phyloP scores from a whole-genome alignment of 1,139 yeast species.

The Candida sanyaensis region DNA sequence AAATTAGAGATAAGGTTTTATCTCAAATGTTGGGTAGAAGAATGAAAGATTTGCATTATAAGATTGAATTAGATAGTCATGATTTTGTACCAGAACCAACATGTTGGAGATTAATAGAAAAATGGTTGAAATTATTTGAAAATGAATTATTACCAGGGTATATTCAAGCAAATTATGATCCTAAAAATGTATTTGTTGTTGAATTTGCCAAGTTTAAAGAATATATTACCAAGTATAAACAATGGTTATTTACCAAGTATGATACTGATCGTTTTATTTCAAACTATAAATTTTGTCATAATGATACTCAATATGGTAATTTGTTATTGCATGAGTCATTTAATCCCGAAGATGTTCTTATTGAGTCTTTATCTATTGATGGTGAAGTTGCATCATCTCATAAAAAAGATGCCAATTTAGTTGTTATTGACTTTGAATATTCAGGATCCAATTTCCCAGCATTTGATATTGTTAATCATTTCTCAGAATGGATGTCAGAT shows the following conservation, averaged over 20 bases:
- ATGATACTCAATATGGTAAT: constrained; percentile 96
- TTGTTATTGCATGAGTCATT: constrained; percentile 54
- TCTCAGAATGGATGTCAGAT: constrained; percentile 95
- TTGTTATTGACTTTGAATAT: constrained; percentile 95
- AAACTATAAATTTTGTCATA: constrained; percentile 80
- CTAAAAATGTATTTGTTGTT: constrained; percentile 48
- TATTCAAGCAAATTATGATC: constrained; percentile 25
- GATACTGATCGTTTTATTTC: constrained; percentile 44
- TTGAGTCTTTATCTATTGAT: constrained; percentile 17
- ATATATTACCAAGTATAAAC: constrained; percentile 50
- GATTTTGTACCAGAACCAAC: constrained; percentile 46
- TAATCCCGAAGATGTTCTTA: constrained; percentile 37
- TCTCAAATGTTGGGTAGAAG: constrained; percentile 90
- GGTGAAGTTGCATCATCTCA: constrained; percentile 27
- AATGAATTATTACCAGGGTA: constrained; percentile 31
- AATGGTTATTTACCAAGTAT: constrained; percentile 64
- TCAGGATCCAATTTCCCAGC: constrained; percentile 94
- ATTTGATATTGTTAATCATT: constrained; percentile 86
- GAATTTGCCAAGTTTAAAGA: constrained; percentile 51
- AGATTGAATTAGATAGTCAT: constrained; percentile 66
- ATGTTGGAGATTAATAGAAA: constrained; percentile 67
- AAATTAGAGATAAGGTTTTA: constrained; percentile 72
- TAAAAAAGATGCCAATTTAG: constrained; percentile 67
- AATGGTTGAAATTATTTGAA: constrained; percentile 70
- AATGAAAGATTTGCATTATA: constrained; percentile 91